These are phyloP conservation scores for Rickenella mellea DNA, from an alignment of 768 basidiomycete genomes.

Conservation along the genomic window DNA sequence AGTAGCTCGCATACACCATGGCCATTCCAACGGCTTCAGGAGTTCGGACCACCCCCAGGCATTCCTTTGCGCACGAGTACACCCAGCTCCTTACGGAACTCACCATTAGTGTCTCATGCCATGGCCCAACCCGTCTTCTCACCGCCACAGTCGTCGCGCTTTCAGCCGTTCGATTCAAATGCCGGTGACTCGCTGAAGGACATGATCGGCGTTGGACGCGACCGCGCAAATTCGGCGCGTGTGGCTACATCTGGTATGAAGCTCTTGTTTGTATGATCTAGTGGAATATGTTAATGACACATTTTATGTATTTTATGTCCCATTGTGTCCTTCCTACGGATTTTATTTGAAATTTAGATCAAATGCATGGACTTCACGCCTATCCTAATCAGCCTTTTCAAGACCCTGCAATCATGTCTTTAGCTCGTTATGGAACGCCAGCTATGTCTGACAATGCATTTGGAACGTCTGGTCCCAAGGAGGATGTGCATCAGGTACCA, in stretches of 20 bases:
- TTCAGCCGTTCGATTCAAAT: constrained; percentile 49
- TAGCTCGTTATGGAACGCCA: constrained; percentile 12
- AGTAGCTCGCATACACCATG: constrained; percentile 31
- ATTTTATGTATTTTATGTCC: constrained; percentile 17
- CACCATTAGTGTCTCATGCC: constrained; percentile 39
- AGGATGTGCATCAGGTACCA: constrained; percentile 18
- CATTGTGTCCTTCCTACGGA: constrained; percentile 12
- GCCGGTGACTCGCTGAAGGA: constrained; percentile 73
- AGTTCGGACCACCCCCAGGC: constrained; percentile 9
- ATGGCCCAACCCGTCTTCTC: constrained; percentile 27
- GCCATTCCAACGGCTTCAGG: constrained; percentile 30
- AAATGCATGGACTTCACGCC: constrained; percentile 2
- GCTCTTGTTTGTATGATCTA: constrained; percentile 30
- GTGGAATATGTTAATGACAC: constrained; percentile 15
- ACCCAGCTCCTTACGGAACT: constrained; percentile 27
- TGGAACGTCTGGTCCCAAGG: too few species aligned
- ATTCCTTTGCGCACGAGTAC: constrained; percentile 27
- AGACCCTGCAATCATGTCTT: constrained; percentile 78
- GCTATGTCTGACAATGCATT: too few species aligned
- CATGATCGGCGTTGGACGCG: constrained; percentile 63
- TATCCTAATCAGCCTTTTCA: constrained; percentile 40
- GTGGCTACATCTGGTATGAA: constrained; percentile 38
- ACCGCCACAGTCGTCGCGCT: constrained; percentile 25
- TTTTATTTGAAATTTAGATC: constrained; percentile 20
- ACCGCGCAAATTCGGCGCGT: constrained; percentile 31